Evolutionary conservation across 306 rosid genomes (phyloP), one percentile per base, ranked within the genome.

Genomic region (Dalbergia cultrata): DNA sequence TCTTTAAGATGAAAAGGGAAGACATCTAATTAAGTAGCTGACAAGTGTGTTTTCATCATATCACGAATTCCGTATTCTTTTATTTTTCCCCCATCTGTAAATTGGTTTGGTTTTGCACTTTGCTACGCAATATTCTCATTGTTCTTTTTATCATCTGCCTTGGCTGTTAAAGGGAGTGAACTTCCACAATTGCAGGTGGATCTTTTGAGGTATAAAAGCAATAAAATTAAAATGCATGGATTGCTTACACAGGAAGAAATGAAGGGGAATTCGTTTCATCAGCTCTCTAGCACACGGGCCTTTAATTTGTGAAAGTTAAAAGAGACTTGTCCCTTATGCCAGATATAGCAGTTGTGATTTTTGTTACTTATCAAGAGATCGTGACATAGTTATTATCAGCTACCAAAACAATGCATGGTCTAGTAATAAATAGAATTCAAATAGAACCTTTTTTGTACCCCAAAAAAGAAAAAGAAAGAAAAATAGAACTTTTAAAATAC

Each of bases 171-270:
- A 65, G 73, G 63, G 19, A 35, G 80, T 22, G 22, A 64, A 64
- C n/a, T 76, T 52, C 64, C 64, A 64, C 22, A 33, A 13, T 65
- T 19, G 74, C 59, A 41, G 9, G 41, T 16, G 6, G 49, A 59
- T 79, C 26, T 60, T 34, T 67, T 58, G 9, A 19, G 63, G 22
- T 70, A 57, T 43, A 13, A 18, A 11, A 65, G 13, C 5, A 53
- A 37, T 70, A 19, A 69, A 62, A 49, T 21, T 16, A 31, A 13
- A 26, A 26, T 26, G 1, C 31, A 53, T 66, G 77, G 41, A 19
- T 79, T 79, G 44, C 77, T 79, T 79, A 19, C 10, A 7, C 31
- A 60, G 18, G 35, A 79, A 79, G 82, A 68, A 53, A 65, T 35
- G 8, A 14, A 66, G 17, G 41, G 26, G 5, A 58, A 45, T 69